Evolutionary conservation across 2,329 filamentous ascomycete species (phyloP), one percentile per base, ranked within the genome.

Genomic region (Penicillium sp.): DNA sequence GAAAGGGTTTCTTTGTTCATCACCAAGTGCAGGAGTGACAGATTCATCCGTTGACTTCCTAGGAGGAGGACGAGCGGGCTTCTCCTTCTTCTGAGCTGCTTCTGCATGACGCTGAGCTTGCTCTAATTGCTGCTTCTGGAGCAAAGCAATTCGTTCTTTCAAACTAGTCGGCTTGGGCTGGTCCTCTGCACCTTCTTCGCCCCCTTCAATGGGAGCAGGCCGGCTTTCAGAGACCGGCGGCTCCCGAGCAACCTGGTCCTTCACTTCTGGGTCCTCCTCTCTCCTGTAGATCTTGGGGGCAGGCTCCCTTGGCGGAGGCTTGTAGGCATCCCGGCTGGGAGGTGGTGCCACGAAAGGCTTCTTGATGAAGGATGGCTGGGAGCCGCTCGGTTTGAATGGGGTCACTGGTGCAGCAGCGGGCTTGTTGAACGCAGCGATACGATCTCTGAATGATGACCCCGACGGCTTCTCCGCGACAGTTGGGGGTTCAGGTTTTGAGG

Each of bases 401-500:
- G 89, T 82, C 52, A 93, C 77, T 8, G 93, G 93, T 2, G 90
- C 83, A 5, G 90, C 89, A 31, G 88, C 82, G 37, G 88, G 77
- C 68, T 92, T 93, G 72, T 99, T 99, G 75, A 99, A 99, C 37
- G 93, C 92, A 29, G 93, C 93, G 66, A 99, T 95, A 55, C 93
- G 88, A 72, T 97, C 93, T 66, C 82, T 91, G 75, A 99, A 97
- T 2, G 93, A 89, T 64, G 81, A 88, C 38, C 76, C 78, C 10
- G 71, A 68, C 25, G 90, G 89, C 69, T 95, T 95, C 60, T 89
- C 88, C 11, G 77, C 77, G 11, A 82, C 75, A 22, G 76, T 70
- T 14, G 81, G 79, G 11, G 89, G 86, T 33, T 88, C 85, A 18
- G 83, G 77, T 52, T 81, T 82, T 3, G 78, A 66, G 14, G 74